These are phyloP conservation scores for Casuarina equisetifolia DNA, from an alignment of 306 rosid genomes.

Conservation along the genomic window DNA sequence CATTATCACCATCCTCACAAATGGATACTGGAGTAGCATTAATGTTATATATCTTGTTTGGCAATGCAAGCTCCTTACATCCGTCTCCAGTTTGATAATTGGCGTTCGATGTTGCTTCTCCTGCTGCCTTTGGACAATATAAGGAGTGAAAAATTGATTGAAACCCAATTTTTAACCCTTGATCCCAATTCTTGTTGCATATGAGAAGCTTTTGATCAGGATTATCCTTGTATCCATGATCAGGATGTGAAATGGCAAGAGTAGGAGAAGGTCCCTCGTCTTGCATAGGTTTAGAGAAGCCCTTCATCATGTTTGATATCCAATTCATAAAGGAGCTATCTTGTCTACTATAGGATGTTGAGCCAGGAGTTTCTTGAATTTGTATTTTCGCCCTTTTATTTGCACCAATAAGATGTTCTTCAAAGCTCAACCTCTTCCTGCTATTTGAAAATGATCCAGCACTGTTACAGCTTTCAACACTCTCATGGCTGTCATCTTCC, in stretches of 20 bases:
- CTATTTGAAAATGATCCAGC: conserved; percentile 35
- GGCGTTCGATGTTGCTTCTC: conserved; percentile 30
- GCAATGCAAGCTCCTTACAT: conserved; percentile 45
- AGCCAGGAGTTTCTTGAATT: conserved; percentile 37
- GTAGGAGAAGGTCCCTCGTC: conserved; percentile 40
- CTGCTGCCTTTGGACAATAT: conserved; percentile 44
- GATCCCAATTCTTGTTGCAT: conserved; percentile 38
- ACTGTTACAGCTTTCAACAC: conserved; percentile 64
- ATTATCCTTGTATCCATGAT: conserved; percentile 25
- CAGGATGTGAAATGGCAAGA: conserved; percentile 40
- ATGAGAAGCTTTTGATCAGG: conserved; percentile 34
- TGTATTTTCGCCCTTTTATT: conserved; percentile 51
- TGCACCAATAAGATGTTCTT: conserved; percentile 49
- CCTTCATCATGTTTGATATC: conserved; percentile 77
- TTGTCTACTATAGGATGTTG: conserved; percentile 40
- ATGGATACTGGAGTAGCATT: conserved; percentile 55
- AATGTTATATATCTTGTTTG: conserved; percentile 32
- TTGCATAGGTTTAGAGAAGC: conserved; percentile 50
- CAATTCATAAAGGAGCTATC: conserved; percentile 84
- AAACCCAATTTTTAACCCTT: conserved; percentile 56
- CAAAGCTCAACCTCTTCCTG: conserved; percentile 54
- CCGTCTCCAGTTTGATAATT: conserved; percentile 41
- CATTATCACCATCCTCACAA: conserved; percentile 34
- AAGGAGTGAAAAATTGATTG: conserved; percentile 73
- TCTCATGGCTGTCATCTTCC: conserved; percentile 46